Percentiles rank a stretch among this genome's conserved stretches.
Conservation (phyloP, 2,329 filamentous ascomycete genomes). For the Microascus cirrosus region DNA sequence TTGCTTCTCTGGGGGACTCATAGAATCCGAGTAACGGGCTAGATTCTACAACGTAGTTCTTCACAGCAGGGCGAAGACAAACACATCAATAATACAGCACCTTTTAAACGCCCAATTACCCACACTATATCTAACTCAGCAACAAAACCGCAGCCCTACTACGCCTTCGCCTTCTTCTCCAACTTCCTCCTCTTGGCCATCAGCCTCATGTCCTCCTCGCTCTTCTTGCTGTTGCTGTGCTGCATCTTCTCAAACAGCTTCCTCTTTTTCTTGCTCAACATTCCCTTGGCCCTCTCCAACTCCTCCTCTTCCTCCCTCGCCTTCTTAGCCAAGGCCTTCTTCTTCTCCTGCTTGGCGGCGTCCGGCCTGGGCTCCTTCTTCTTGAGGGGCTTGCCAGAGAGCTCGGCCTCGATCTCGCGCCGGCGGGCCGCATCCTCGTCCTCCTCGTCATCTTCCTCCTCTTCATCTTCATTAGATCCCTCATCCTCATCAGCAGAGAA, state of each 20-base stretch:
- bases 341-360: constrained; percentile 46
- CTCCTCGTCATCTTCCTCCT: constrained; percentile 21
- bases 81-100: neutral
- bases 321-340: constrained; percentile 59
- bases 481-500: constrained; percentile 30
- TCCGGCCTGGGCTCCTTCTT: constrained; percentile 17
- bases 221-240: constrained; percentile 89
- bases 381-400: constrained; percentile 55
- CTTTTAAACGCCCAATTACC: constrained; percentile 1
- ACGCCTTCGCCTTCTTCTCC: constrained; percentile 49
- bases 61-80: neutral
- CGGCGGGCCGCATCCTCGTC: constrained; percentile 55
- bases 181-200: constrained; percentile 83
- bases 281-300: constrained; percentile 86
- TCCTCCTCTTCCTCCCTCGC: constrained; percentile 73
- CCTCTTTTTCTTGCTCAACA: constrained; percentile 96
- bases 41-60: no score
- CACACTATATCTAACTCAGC: neutral
- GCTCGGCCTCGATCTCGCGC: constrained; percentile 84
- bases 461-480: constrained; percentile 35
- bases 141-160: constrained; percentile 12
- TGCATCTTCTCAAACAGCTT: constrained; percentile 97
- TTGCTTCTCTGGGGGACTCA: neutral
- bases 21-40: neutral
- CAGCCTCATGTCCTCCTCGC: constrained; percentile 78